phyloP scores from a whole-genome alignment of 2,329 filamentous ascomycete genomes.

The Reticulascus tulasneorum region DNA sequence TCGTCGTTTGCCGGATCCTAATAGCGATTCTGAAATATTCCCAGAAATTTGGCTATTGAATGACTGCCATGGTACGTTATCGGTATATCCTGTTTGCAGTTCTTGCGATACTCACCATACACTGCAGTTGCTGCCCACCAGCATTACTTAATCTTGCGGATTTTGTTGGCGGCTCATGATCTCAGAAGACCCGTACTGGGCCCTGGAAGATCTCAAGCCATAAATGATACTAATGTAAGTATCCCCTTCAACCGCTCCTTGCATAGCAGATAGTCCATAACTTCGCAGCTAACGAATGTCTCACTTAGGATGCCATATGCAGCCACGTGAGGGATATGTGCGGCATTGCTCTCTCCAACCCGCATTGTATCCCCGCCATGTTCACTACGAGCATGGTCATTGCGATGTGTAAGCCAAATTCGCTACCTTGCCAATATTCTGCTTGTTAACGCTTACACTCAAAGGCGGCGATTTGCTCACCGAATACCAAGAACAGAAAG shows the following conservation, averaged over 20 bases:
- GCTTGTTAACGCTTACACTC: too few relatives aligned
- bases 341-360: conserved; percentile 55
- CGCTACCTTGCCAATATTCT: background rate
- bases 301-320: conserved; percentile 38
- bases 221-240: conserved; percentile 34
- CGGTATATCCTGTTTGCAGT: background rate
- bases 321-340: conserved; percentile 49
- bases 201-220: conserved; percentile 22
- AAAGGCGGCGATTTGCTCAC: conserved; percentile 48
- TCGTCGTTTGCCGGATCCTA: conserved; percentile 53
- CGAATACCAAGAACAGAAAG: conserved; percentile 40
- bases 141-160: conserved; percentile 36
- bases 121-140: background rate
- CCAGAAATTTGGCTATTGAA: conserved; percentile 55
- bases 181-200: conserved; percentile 49
- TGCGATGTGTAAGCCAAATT: too few relatives aligned
- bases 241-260: background rate
- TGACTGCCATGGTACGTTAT: conserved; percentile 45
- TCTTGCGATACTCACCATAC: background rate
- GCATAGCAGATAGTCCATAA: too few relatives aligned
- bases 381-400: conserved; percentile 55
- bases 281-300: conserved; percentile 1
- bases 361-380: conserved; percentile 50
- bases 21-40: conserved; percentile 40
- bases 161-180: conserved; percentile 54